Base-by-base conservation (phyloP, 2,329 filamentous ascomycete genomes). In the Pseudofabraea citricarpa region DNA sequence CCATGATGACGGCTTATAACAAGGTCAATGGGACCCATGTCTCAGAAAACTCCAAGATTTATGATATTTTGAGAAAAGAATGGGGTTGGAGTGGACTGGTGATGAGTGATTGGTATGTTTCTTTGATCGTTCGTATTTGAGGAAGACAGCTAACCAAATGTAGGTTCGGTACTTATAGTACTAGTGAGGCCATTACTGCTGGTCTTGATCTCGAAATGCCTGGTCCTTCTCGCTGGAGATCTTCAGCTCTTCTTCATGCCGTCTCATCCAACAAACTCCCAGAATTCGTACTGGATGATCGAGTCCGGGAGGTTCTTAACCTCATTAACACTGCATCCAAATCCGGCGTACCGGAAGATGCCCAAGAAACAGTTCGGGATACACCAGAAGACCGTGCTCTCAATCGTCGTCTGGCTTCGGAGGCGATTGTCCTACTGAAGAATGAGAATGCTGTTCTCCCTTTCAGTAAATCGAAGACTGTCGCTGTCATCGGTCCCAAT, bases 381-480 rank as follows among this genome's bases (percentile, higher is more conserved):
- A 35, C 24, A 16, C 27, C 33, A 13, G 61, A 57, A 45, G 54
- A 56, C 43, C 51, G 53, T 6, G 46, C 49, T 10, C 54, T 82
- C 19, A 69, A 80, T n/a, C 68, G 79, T 16, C 67, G 73, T 24
- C 63, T 78, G 2, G 77, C 77, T 3, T 68, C 75, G 0, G 74
- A 81, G 47, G 77, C 75, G 0, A 74, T 81, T n/a, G 77, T 82
- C 3, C 69, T 83, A 9, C 63, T 83, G 36, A 81, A 81, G 62
- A 83, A 83, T 48, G 70, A 79, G 27, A 68, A 69, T 15, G 63
- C 64, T 19, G 62, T 75, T 4, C 63, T 84, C 2, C 79, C 80
- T 3, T 55, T 76, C 9, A 67, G 47, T 13, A 54, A 46, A 31
- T 40, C 38, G 16, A 22, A 40, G 40, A 56, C 70, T 1, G 63